phyloP scores from a whole-genome alignment of 73 alveolate genomes.

The Blepharisma japonicum region DNA sequence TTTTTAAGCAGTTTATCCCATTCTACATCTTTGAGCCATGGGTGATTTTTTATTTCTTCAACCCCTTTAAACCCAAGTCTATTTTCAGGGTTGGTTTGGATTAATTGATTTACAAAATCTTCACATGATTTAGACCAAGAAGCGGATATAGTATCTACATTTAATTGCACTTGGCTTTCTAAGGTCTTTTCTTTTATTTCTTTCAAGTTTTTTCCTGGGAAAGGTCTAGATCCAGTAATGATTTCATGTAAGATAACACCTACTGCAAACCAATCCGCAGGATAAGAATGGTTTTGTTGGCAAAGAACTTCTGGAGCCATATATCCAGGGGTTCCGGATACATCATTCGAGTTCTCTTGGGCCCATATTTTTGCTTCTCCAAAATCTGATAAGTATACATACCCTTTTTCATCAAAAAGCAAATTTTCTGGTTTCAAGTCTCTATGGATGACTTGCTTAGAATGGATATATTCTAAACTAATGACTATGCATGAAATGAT shows the following conservation, averaged over 20 bases:
- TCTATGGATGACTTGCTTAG: conserved; percentile 44
- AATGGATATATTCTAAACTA: conserved; percentile 53
- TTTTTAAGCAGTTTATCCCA: not conserved
- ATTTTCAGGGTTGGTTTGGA: not conserved
- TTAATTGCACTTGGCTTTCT: conserved; percentile 26
- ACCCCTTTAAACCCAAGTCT: not conserved
- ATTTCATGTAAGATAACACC: conserved; percentile 28
- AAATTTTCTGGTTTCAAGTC: conserved; percentile 66
- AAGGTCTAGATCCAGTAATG: not conserved
- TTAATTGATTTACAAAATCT: conserved; percentile 44
- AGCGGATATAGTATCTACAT: not conserved
- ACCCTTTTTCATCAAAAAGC: conserved; percentile 57
- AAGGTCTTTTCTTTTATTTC: not conserved
- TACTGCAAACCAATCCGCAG: conserved; percentile 31
- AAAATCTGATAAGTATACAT: conserved; percentile 57
- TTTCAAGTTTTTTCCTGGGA: conserved; percentile 4
- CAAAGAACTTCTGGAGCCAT: conserved; percentile 46
- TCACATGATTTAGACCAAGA: conserved; percentile 94
- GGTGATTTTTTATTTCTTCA: not conserved
- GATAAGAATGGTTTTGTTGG: conserved; percentile 26
- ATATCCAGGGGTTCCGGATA: conserved; percentile 41
- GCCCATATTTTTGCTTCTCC: conserved; percentile 59
- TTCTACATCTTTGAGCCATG: not conserved
- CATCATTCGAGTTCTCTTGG: conserved; percentile 29
- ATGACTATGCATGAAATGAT: conserved; percentile 49